Evolutionary conservation across 768 basidiomycete genomes (phyloP), one percentile per base, ranked within the genome.

Genomic region (Suillus sp.): DNA sequence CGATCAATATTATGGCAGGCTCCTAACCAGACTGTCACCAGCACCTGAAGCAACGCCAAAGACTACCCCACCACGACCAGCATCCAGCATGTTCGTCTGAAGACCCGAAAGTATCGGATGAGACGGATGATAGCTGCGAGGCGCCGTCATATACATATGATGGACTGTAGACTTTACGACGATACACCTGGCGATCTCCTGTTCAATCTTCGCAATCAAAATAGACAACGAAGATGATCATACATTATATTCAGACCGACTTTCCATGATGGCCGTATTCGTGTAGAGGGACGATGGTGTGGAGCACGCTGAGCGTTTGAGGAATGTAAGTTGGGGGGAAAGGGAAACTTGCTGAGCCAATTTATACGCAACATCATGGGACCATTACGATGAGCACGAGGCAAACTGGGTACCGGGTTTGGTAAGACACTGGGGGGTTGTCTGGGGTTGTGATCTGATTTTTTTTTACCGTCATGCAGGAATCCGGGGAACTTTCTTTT

Each of bases 101-200:
- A 18, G 18, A 3, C 3, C 38, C 37, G 47, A 69, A 70, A 35
- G 68, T 67, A 35, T 71, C 69, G 16, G 69, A 67, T 30, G 71
- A 74, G 22, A 37, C 38, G 13, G 72, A 74, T 2, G 69, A 74
- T 3, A 61, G n/a, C 22, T 68, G 67, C 37, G 72, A 71, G 58
- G 72, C 71, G 40, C 65, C 22, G 47, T 71, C 66, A 40, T 75
- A 67, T 37, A 35, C 14, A n/a, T 75, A 64, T 22, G 70, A 62
- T 11, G 66, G 61, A 2, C 60, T 11, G 55, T 64, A 59, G 18
- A 64, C 47, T 59, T 61, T 63, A 10, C 43, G 38, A 30, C 58
- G 57, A 27, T 63, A 61, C 20, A 42, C n/a, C 69, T 69, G 42
- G 50, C 30, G 13, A 54, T 42, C 6, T 27, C 18, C 16, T 18